Percentiles rank a stretch among this genome's conserved stretches.
Conservation (phyloP, 2,329 filamentous ascomycete species). For the Cytospora piceicola region DNA sequence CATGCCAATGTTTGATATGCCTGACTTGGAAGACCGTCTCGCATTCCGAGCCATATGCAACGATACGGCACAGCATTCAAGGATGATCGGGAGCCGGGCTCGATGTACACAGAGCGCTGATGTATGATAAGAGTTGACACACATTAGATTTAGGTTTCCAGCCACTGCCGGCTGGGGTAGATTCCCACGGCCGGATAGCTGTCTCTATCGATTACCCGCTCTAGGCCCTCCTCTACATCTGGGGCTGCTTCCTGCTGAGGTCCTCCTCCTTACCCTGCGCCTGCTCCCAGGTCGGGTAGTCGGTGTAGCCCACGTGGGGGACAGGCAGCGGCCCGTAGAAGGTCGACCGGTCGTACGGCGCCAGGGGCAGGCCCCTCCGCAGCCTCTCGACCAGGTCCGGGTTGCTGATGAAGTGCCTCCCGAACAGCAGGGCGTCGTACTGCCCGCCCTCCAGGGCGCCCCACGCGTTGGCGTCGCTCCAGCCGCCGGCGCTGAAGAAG, state of each 20-base stretch:
- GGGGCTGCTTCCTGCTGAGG: conserved; percentile 12
- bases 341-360: conserved; percentile 41
- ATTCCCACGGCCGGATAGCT: not conserved
- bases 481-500: conserved; percentile 39
- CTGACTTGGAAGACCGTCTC: not conserved
- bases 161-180: no score
- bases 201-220: not conserved
- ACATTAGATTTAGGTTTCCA: not conserved
- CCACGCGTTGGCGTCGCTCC: conserved; percentile 35
- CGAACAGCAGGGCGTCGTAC: conserved; percentile 43
- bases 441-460: conserved; percentile 36
- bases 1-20: not conserved
- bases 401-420: conserved; percentile 48
- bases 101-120: not conserved
- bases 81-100: no score
- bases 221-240: conserved; percentile 5
- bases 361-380: conserved; percentile 42
- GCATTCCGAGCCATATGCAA: no score
- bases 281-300: conserved; percentile 25
- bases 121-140: not conserved
- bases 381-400: conserved; percentile 49
- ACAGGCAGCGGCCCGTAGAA: conserved; percentile 41
- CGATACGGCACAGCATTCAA: no score
- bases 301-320: conserved; percentile 22
- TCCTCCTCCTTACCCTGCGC: conserved; percentile 9